Conservation (phyloP, 2,329 filamentous ascomycete genomes). For the Ophiosphaerella narmari region DNA sequence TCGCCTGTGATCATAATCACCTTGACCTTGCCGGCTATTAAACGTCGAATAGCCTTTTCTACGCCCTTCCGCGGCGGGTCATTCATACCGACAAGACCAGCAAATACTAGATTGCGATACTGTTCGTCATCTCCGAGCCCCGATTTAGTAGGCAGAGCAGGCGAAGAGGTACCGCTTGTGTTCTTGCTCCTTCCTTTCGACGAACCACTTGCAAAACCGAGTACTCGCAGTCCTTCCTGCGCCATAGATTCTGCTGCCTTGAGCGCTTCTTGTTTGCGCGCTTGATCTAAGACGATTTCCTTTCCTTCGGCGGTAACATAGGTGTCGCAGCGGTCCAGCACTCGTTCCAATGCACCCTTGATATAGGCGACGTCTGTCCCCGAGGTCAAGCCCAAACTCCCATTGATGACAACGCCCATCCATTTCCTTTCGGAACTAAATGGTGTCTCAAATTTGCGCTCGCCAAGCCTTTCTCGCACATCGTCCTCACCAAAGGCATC, state of each 20-base stretch:
- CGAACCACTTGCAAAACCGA: conserved; percentile 89
- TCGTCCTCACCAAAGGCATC: conserved; percentile 92
- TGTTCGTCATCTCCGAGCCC: conserved; percentile 66
- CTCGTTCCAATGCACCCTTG: conserved; percentile 89
- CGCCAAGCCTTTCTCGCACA: conserved; percentile 82
- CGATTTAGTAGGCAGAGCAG: conserved; percentile 26
- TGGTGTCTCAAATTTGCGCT: conserved; percentile 80
- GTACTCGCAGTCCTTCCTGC: conserved; percentile 82
- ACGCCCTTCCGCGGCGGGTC: conserved; percentile 93
- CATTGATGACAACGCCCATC: conserved; percentile 89
- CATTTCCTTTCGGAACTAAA: conserved; percentile 98
- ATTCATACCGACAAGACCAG: conserved; percentile 94
- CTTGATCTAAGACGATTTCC: conserved; percentile 82
- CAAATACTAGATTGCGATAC: conserved; percentile 84
- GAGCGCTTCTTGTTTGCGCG: conserved; percentile 72
- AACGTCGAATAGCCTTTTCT: conserved; percentile 80
- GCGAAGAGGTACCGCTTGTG: conserved; percentile 39
- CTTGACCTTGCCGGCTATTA: conserved; percentile 93
- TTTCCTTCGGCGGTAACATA: conserved; percentile 85
- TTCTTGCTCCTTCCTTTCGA: conserved; percentile 44
- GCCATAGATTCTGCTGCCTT: conserved; percentile 87
- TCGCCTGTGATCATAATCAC: conserved; percentile 99
- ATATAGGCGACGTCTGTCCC: conserved; percentile 87
- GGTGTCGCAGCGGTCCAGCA: conserved; percentile 85
- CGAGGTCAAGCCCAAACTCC: conserved; percentile 51